phyloP scores from a whole-genome alignment of 2,329 filamentous ascomycete species.

The Periconia sp. region DNA sequence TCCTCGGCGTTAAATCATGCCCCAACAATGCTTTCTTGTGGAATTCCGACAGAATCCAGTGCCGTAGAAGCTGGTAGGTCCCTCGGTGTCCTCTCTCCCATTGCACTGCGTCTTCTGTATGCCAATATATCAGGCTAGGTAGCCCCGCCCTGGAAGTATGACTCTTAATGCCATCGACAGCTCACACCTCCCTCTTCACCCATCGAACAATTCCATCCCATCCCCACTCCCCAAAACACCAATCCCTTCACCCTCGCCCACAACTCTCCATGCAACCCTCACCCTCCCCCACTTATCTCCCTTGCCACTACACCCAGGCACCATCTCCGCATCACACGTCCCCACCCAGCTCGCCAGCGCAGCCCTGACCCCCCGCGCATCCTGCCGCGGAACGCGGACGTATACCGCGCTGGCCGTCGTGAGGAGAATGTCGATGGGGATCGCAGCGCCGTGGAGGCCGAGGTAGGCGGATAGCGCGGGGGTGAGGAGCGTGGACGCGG shows the following conservation, averaged over 20 bases:
- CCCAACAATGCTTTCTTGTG: no score
- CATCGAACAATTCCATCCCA: slow-evolving; percentile 23
- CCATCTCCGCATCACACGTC: slow-evolving; percentile 22
- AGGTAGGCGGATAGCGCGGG: slow-evolving; percentile 71
- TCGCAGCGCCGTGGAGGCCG: slow-evolving; percentile 69
- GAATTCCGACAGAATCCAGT: no score
- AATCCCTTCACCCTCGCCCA: slow-evolving; percentile 16
- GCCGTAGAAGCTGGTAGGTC: no score
- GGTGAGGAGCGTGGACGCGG: slow-evolving; percentile 67
- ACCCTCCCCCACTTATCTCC: slow-evolving; percentile 17
- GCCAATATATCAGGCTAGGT: no score
- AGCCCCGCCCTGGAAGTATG: no score
- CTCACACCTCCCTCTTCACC: slow-evolving; percentile 7
- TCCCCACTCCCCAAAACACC: slow-evolving; percentile 13
- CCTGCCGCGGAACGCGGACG: slow-evolving; percentile 32
- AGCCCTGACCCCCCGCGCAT: slow-evolving; percentile 30
- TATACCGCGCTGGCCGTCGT: slow-evolving; percentile 23
- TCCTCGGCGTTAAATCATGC: no score
- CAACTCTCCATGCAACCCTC: slow-evolving; percentile 36
- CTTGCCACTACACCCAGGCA: slow-evolving; percentile 20
- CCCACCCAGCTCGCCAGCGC: slow-evolving; percentile 35
- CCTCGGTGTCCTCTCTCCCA: no score
- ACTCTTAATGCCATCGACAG: no score
- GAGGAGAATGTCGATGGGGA: slow-evolving; percentile 74
- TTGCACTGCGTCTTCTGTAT: no score